A percentile compares a stretch with the other conserved stretches of the same genome.
Evolutionary conservation across 495 filamentous ascomycete genomes (phyloP).

Genomic region (Trichoderma reesei): DNA sequence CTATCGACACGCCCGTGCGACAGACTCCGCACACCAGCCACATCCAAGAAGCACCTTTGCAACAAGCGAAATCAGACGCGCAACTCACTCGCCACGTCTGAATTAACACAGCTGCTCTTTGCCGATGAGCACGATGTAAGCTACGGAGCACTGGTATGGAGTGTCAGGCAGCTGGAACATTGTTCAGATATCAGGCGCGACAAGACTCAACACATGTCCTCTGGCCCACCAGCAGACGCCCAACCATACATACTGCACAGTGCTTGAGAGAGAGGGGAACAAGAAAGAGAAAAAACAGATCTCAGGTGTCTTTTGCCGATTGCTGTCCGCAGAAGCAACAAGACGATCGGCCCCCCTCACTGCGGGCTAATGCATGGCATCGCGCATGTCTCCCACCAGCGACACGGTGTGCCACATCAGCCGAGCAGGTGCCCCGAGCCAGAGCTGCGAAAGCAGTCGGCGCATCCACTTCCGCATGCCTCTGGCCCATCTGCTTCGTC

Average conservation of each 20-base stretch:
- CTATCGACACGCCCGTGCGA: background rate
- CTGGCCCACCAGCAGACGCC: background rate
- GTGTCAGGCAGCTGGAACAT: background rate
- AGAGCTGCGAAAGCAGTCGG: background rate
- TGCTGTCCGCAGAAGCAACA: background rate
- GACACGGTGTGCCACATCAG: background rate
- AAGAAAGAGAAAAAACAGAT: background rate
- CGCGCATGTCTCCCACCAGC: background rate
- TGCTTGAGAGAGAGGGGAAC: background rate
- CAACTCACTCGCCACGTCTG: background rate
- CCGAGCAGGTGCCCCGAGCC: background rate
- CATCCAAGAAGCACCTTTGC: background rate
- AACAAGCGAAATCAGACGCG: background rate
- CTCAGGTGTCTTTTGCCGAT: constrained; percentile 2
- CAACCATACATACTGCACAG: background rate
- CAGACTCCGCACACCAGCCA: background rate
- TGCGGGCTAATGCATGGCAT: constrained; percentile 5
- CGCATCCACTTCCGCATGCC: background rate
- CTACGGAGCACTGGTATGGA: background rate
- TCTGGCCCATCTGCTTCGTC: background rate
- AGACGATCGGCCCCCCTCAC: background rate
- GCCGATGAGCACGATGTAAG: background rate
- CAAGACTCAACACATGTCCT: too few species aligned
- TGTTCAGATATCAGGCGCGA: background rate
- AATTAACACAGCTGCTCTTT: background rate